phyloP scores from a whole-genome alignment of 2,329 filamentous ascomycete species.

The Exophiala alcalophila region DNA sequence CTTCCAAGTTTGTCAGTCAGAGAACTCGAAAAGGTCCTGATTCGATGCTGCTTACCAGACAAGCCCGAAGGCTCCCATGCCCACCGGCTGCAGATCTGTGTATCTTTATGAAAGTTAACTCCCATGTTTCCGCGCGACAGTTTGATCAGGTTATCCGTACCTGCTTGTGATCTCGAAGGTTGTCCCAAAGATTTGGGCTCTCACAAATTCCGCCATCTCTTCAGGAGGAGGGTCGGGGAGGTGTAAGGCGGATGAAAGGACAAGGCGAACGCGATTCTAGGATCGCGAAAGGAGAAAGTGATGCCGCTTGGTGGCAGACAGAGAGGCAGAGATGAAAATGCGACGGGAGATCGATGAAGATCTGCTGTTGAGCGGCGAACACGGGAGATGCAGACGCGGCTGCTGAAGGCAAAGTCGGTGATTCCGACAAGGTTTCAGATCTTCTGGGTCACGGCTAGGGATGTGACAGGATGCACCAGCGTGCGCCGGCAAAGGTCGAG shows the following conservation, averaged over 20 bases:
- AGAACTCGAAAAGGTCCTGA: neutral
- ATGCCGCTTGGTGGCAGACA: no score
- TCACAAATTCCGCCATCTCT: slow-evolving; percentile 95
- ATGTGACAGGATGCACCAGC: slow-evolving; percentile 4
- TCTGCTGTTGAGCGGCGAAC: no score
- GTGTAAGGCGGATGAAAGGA: no score
- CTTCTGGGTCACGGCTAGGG: slow-evolving; percentile 2
- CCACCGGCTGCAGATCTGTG: slow-evolving; percentile 95
- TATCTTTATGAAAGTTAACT: slow-evolving; percentile 60
- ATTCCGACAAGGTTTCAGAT: neutral
- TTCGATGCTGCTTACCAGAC: slow-evolving; percentile 71
- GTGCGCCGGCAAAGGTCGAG: neutral
- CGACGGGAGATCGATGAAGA: neutral
- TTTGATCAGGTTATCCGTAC: slow-evolving; percentile 50
- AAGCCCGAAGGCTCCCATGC: slow-evolving; percentile 97
- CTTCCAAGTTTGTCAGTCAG: slow-evolving; percentile 48
- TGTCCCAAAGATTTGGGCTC: slow-evolving; percentile 98
- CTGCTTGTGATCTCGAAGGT: slow-evolving; percentile 99
- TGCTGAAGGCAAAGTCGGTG: neutral
- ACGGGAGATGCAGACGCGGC: no score
- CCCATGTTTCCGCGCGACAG: slow-evolving; percentile 18
- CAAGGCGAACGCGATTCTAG: no score
- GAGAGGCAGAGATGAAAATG: neutral
- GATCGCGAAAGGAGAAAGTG: no score
- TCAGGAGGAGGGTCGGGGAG: neutral